Conservation (phyloP, 345 rosid species). For the Eucalyptus pumila region DNA sequence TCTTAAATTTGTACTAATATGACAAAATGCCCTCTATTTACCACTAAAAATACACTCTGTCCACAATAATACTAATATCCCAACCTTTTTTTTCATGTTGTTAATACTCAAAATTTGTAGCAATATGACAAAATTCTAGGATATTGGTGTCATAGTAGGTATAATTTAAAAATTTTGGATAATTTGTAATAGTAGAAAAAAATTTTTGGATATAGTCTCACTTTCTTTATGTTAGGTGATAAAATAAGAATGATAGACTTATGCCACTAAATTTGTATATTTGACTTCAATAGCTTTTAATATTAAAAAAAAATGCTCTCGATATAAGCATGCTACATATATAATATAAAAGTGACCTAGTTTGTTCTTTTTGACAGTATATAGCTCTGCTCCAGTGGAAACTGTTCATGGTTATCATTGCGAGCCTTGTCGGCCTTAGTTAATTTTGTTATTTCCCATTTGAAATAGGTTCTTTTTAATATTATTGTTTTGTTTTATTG, state of each 20-base stretch:
- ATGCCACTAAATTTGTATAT: background rate
- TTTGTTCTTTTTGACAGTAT: background rate
- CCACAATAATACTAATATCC: no score
- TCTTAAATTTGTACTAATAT: background rate
- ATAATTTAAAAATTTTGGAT: accelerated
- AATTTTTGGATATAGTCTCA: background rate
- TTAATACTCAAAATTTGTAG: background rate
- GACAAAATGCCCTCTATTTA: background rate
- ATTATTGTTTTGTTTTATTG: background rate
- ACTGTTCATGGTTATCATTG: background rate
- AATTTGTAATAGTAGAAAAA: background rate
- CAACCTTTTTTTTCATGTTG: background rate
- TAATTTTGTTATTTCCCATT: background rate
- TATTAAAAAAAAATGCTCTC: background rate
- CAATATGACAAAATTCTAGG: background rate
- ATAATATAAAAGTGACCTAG: background rate
- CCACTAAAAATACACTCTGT: background rate
- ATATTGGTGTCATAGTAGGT: background rate
- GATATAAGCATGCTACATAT: background rate
- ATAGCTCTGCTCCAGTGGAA: background rate
- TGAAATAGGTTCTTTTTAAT: background rate
- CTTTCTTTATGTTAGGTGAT: background rate
- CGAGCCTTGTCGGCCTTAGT: background rate
- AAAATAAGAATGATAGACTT: background rate
- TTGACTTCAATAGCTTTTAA: background rate